Conservation (phyloP, 2,329 filamentous ascomycete genomes). For the Epichloe amarillans region DNA sequence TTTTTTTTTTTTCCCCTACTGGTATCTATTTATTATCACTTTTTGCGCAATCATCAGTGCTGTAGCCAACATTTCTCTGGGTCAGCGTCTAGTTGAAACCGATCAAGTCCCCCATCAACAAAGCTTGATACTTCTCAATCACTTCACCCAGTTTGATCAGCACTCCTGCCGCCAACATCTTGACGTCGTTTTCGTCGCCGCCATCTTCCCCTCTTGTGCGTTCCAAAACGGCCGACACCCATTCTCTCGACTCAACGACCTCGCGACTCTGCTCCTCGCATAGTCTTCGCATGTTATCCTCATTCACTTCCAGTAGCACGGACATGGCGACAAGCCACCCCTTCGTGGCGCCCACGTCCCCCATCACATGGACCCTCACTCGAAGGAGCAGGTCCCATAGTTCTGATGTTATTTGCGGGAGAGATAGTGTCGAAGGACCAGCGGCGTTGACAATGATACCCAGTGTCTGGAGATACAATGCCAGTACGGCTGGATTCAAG, state of each 20-base stretch:
- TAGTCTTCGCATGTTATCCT: constrained; percentile 53
- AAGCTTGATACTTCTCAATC: constrained; percentile 65
- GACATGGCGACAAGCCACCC: constrained; percentile 69
- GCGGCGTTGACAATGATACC: constrained; percentile 71
- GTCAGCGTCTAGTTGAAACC: constrained; percentile 15
- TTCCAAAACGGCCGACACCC: constrained; percentile 68
- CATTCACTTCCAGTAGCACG: constrained; percentile 71
- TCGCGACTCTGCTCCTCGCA: constrained; percentile 63
- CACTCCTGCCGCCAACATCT: constrained; percentile 65
- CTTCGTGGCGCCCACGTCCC: constrained; percentile 54
- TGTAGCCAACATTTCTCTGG: neutral
- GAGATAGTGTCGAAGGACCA: constrained; percentile 61
- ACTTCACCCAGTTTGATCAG: constrained; percentile 68
- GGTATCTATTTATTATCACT: neutral
- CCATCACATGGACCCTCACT: constrained; percentile 45
- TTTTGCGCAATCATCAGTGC: neutral
- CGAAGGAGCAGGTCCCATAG: constrained; percentile 70
- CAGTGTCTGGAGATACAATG: constrained; percentile 74
- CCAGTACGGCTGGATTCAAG: constrained; percentile 61
- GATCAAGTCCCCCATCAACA: constrained; percentile 59
- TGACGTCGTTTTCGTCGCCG: constrained; percentile 63
- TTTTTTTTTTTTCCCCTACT: neutral
- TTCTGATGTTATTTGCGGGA: constrained; percentile 72
- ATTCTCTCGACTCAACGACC: constrained; percentile 75
- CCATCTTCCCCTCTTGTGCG: constrained; percentile 35